Percentiles rank a stretch among this genome's conserved stretches.
These are phyloP conservation scores for Bacidia rubella DNA, from an alignment of 495 filamentous ascomycete species.

Conservation along the genomic window DNA sequence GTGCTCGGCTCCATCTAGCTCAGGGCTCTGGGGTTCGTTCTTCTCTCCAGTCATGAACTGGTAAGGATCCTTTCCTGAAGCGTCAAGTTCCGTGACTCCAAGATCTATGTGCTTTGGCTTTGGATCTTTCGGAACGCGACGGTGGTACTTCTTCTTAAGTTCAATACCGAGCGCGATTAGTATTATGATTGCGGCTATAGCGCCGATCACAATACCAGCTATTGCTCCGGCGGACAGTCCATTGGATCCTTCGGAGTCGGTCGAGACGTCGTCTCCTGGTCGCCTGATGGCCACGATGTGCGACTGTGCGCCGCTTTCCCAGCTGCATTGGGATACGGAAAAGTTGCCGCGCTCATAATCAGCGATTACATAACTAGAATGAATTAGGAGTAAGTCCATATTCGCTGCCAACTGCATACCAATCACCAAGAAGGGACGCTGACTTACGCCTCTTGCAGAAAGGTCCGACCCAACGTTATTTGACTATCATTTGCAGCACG, in stretches of 20 bases:
- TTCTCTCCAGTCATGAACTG: background rate
- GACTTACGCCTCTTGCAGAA: conserved; percentile 41
- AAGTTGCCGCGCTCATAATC: conserved; percentile 19
- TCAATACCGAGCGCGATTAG: background rate
- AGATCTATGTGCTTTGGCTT: background rate
- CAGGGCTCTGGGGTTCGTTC: conserved; percentile 1
- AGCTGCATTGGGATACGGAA: conserved; percentile 17
- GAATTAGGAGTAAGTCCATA: background rate
- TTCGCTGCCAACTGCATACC: background rate
- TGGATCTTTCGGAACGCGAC: background rate
- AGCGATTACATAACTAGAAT: conserved; percentile 15
- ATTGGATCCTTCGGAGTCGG: background rate
- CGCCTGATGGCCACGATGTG: conserved; percentile 14
- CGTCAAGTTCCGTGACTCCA: conserved; percentile 1
- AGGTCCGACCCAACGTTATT: conserved; percentile 40
- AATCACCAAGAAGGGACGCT: background rate
- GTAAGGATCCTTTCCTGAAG: conserved; percentile 6
- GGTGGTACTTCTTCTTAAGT: background rate
- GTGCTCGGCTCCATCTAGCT: conserved; percentile 8
- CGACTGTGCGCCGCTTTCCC: conserved; percentile 2
- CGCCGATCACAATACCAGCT: conserved; percentile 3
- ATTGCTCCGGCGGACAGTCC: conserved; percentile 1
- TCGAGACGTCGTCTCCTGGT: background rate
- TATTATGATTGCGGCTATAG: conserved; percentile 1
- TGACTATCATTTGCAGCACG: conserved; percentile 37